These are phyloP conservation scores for Cornus florida DNA, from an alignment of 148 eudicot species.

Conservation along the genomic window DNA sequence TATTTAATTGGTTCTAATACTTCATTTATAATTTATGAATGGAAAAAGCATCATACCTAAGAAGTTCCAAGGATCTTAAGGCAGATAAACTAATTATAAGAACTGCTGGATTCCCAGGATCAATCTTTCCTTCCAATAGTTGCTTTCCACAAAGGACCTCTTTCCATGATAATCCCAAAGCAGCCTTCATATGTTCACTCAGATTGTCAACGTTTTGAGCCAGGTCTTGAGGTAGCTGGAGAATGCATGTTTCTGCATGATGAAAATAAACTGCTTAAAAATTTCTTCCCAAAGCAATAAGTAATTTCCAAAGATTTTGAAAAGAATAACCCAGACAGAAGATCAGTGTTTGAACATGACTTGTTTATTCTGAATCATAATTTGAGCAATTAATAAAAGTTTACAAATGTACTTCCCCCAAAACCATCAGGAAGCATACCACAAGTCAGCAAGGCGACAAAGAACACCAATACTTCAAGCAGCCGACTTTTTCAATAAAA, in stretches of 20 bases:
- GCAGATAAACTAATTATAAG: conserved; percentile 80
- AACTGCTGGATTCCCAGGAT: conserved; percentile 83
- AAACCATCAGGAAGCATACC: neutral
- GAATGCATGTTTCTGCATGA: conserved; percentile 58
- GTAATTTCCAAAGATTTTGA: neutral
- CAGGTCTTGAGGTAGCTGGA: conserved; percentile 49
- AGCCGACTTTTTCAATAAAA: neutral
- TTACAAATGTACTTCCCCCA: neutral
- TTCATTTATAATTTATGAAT: neutral
- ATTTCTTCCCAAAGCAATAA: neutral
- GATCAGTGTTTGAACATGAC: neutral
- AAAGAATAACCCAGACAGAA: neutral
- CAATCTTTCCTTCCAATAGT: conserved; percentile 63
- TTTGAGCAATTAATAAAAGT: neutral
- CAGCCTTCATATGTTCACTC: conserved; percentile 58
- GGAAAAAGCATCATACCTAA: conserved; percentile 50
- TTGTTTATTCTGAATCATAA: neutral
- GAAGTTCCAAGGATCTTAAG: conserved; percentile 74
- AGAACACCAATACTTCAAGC: neutral
- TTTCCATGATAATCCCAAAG: conserved; percentile 77
- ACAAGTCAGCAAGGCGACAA: neutral
- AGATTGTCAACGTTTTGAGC: conserved; percentile 52
- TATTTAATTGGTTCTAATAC: neutral
- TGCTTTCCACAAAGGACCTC: conserved; percentile 62
- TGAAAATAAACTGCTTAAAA: conserved; percentile 4